Evolutionary conservation across 78 protist genomes (phyloP), one percentile per base, ranked within the genome.

Genomic region (Speleostelium caveatum): DNA sequence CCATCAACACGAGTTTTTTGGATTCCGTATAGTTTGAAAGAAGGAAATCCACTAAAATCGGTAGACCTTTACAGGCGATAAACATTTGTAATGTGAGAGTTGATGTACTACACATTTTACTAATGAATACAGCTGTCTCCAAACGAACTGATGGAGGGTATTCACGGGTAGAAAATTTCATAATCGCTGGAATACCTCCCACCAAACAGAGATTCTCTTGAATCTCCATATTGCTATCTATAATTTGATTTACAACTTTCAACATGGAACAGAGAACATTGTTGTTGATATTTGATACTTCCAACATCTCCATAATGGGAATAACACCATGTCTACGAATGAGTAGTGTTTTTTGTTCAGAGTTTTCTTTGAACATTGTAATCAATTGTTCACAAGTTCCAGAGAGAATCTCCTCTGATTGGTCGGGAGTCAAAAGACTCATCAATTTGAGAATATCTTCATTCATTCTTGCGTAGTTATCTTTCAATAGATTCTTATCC

Each of bases 51-150:
- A 95, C 96, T 3, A 96, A 68, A 21, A 95, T 89, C 0, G 98
- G 98, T 59, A 95, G 32, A 59, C 98, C 98, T 12, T 93, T 78
- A 63, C 96, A 96, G 1, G 98, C 96, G 26, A 96, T 93, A 66
- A 96, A 95, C 97, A 96, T 96, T 69, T 95, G 96, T 8, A 89
- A 58, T 8, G 97, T 87, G 35, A 77, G 63, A 3, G 95, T 56
- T 3, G 95, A 78, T 21, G 73, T 60, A 22, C 94, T 75, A 59
- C 91, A 83, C 93, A 96, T 87, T 56, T 89, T 73, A 36, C 73
- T 85, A 10, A 96, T 35, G 53, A 96, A 96, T 0, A 35, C 19
- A n/a, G 96, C 96, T 30, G 96, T 94, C 72, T 96, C 95, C 2
- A 58, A 32, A 45, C 95, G 93, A 28, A 95, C 77, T 0, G 42